Percentiles rank a stretch among this genome's conserved stretches.
Evolutionary conservation across 192 early-diverging fungal species (phyloP).

Genomic region (Spizellomyces sp.): DNA sequence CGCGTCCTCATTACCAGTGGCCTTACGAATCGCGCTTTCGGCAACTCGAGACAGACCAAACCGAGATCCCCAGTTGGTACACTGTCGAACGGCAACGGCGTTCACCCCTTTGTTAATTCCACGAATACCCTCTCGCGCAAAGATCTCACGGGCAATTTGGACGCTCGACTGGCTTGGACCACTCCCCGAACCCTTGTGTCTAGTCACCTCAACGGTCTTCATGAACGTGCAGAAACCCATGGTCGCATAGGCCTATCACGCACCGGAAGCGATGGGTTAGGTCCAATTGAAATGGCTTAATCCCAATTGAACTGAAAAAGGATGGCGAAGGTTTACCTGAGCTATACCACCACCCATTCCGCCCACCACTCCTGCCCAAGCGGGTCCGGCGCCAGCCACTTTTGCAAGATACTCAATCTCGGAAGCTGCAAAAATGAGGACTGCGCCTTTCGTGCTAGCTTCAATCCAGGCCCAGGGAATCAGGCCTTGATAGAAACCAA

Average conservation of each 20-base stretch:
- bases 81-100: conserved; percentile 95
- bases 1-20: conserved; percentile 35
- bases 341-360: conserved; percentile 95
- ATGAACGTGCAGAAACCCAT: conserved; percentile 99
- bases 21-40: conserved; percentile 66
- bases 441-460: conserved; percentile 77
- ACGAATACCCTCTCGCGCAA: conserved; percentile 86
- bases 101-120: conserved; percentile 99
- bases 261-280: too few species aligned
- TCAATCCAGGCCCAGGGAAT: conserved; percentile 83
- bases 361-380: conserved; percentile 79
- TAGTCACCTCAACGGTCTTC: conserved; percentile 93
- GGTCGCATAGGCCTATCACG: conserved; percentile 80
- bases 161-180: conserved; percentile 73
- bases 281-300: too few species aligned
- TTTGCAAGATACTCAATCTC: conserved; percentile 68
- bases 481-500: conserved; percentile 94
- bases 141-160: conserved; percentile 86
- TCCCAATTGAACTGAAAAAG: too few species aligned
- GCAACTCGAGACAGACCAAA: conserved; percentile 67
- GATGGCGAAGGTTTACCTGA: conserved; percentile 51
- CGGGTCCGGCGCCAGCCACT: conserved; percentile 18
- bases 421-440: conserved; percentile 72
- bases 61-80: conserved; percentile 99
- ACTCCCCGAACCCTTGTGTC: conserved; percentile 73